Percentiles rank a stretch among this genome's conserved stretches.
phyloP scores from a whole-genome alignment of 2,329 filamentous ascomycete genomes.

The Microsporum audouinii region DNA sequence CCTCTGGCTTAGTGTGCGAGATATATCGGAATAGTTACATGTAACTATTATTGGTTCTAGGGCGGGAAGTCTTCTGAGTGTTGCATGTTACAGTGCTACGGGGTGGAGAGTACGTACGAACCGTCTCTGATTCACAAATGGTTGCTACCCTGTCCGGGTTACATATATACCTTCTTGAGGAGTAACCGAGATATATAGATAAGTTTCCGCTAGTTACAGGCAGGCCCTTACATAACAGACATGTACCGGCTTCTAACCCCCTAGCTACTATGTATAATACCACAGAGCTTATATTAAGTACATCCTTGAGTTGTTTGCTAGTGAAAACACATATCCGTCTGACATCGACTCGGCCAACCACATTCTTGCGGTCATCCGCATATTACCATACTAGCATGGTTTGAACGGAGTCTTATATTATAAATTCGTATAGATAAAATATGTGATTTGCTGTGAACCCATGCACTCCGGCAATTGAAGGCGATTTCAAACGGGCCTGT shows the following conservation, averaged over 20 bases:
- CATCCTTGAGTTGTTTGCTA: neutral
- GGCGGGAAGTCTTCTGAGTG: neutral
- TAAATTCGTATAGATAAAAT: neutral
- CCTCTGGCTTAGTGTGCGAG: neutral
- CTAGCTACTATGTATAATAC: neutral
- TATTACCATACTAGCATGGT: neutral
- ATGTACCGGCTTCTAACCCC: neutral
- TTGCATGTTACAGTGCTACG: neutral
- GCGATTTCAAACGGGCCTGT: conserved; percentile 1
- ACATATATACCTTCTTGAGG: neutral
- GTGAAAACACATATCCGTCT: neutral
- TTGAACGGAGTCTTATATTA: neutral
- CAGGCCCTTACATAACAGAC: neutral
- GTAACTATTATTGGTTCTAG: neutral
- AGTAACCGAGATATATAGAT: neutral
- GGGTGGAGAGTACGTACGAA: neutral
- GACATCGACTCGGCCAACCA: neutral
- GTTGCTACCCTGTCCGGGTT: neutral
- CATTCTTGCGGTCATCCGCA: neutral
- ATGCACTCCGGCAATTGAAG: conserved; percentile 2
- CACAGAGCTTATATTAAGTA: neutral
- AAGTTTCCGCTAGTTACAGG: neutral
- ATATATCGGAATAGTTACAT: too few species aligned
- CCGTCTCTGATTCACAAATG: neutral
- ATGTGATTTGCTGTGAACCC: neutral